Percentiles rank a stretch among this genome's conserved stretches.
Conservation (phyloP, 495 filamentous ascomycete species). For the Xanthoparmelia taractica region DNA sequence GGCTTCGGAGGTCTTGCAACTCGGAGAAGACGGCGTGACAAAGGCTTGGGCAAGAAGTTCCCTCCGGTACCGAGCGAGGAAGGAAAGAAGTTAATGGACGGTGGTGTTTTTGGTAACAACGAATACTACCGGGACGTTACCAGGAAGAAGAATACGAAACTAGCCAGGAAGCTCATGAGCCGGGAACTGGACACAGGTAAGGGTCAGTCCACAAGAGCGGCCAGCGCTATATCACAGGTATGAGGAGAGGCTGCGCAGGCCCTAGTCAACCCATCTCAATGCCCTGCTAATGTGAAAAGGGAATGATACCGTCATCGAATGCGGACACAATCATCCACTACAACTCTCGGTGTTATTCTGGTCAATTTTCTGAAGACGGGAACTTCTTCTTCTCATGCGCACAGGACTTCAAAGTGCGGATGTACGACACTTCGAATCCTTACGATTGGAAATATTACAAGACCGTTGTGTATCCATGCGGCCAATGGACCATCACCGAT, state of each 20-base stretch:
- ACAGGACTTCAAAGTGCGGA: conserved; percentile 86
- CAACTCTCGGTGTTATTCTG: conserved; percentile 78
- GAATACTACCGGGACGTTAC: conserved; percentile 43
- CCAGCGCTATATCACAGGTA: conserved; percentile 61
- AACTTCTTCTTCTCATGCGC: conserved; percentile 96
- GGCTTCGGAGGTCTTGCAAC: conserved; percentile 19
- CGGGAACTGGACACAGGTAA: conserved; percentile 65
- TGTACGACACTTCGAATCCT: conserved; percentile 97
- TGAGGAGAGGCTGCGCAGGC: conserved; percentile 15
- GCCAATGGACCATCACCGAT: conserved; percentile 94
- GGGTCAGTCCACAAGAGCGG: conserved; percentile 46
- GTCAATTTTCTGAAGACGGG: conserved; percentile 92
- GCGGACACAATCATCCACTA: conserved; percentile 88
- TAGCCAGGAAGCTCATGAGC: conserved; percentile 63
- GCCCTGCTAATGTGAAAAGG: conserved; percentile 43
- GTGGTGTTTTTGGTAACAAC: conserved; percentile 66
- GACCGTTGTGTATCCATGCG: conserved; percentile 74
- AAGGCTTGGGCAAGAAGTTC: conserved; percentile 42
- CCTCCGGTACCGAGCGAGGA: conserved; percentile 72
- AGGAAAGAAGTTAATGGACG: conserved; percentile 68
- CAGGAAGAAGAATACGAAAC: conserved; percentile 48
- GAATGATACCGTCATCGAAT: conserved; percentile 55
- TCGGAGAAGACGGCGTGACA: conserved; percentile 29
- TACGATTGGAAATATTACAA: conserved; percentile 96
- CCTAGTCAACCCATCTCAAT: conserved; percentile 14